A percentile compares a stretch with the other conserved stretches of the same genome.
These are phyloP conservation scores for Calocybe gangraenosa DNA, from an alignment of 768 basidiomycete genomes.

Conservation along the genomic window DNA sequence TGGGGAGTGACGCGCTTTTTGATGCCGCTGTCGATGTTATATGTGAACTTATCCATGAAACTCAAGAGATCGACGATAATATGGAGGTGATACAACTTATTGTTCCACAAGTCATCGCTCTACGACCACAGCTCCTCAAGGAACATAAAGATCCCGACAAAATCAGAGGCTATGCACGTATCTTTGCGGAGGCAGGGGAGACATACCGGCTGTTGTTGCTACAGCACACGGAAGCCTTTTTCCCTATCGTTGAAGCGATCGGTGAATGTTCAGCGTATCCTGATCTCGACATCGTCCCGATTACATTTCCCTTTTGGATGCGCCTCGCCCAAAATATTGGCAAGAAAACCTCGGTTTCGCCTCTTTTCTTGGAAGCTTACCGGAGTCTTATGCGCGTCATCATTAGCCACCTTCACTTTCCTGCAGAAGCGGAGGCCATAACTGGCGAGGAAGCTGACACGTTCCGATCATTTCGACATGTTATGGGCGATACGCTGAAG, in stretches of 20 bases:
- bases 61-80: conserved; percentile 94
- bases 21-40: conserved; percentile 89
- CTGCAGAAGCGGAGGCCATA: conserved; percentile 60
- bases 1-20: conserved; percentile 83
- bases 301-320: conserved; percentile 99
- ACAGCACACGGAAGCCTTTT: conserved; percentile 88
- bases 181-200: conserved; percentile 97
- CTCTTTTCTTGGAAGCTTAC: conserved; percentile 82
- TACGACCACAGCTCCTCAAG: conserved; percentile 58
- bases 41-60: conserved; percentile 95
- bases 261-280: conserved; percentile 88
- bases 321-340: conserved; percentile 87
- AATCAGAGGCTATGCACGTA: conserved; percentile 83
- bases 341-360: conserved; percentile 66
- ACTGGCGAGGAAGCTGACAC: conserved; percentile 86
- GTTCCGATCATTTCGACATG: conserved; percentile 93
- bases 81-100: conserved; percentile 85
- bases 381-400: conserved; percentile 79
- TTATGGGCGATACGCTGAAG: conserved; percentile 98
- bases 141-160: conserved; percentile 78
- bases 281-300: conserved; percentile 94
- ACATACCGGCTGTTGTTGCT: conserved; percentile 87
- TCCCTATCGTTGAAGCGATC: conserved; percentile 93
- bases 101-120: conserved; percentile 77
- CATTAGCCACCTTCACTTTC: conserved; percentile 90